These are phyloP conservation scores for Cyberlindnera veronae DNA, from an alignment of 805 yeast genomes.

Conservation along the genomic window DNA sequence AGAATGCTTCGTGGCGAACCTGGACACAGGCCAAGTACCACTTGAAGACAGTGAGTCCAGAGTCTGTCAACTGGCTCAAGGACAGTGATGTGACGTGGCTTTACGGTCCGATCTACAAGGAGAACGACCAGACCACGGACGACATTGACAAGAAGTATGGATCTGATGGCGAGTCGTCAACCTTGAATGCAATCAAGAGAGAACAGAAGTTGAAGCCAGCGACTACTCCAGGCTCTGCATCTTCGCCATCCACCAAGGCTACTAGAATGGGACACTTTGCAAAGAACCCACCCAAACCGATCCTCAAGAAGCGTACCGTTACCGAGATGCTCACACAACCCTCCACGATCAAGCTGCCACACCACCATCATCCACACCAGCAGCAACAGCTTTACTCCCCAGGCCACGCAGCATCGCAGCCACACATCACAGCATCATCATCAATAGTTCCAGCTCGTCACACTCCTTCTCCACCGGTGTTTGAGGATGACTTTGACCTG, in stretches of 20 bases:
- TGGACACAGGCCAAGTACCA: conserved; percentile 91
- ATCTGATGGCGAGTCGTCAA: conserved; percentile 36
- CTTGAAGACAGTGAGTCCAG: conserved; percentile 81
- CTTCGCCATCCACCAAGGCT: conserved; percentile 12
- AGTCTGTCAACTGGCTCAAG: conserved; percentile 91
- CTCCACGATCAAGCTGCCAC: conserved; percentile 28
- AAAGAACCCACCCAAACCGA: conserved; percentile 61
- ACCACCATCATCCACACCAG: conserved; percentile 17
- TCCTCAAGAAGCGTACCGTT: conserved; percentile 80
- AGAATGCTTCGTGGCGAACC: conserved; percentile 95
- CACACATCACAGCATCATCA: no score
- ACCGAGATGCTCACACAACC: conserved; percentile 75
- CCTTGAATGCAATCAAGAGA: conserved; percentile 22
- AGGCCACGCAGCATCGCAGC: no score
- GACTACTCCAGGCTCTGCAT: conserved; percentile 12
- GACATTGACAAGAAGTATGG: conserved; percentile 33
- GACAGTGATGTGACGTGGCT: conserved; percentile 98
- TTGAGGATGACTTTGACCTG: conserved; percentile 27
- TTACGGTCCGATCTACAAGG: conserved; percentile 69
- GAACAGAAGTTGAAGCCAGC: conserved; percentile 18
- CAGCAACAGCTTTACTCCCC: not conserved
- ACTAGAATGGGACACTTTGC: conserved; percentile 11
- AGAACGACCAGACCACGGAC: conserved; percentile 10
- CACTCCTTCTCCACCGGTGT: conserved; percentile 25
- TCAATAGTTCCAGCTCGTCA: conserved; percentile 5